These are phyloP conservation scores for Fraxinus albicans DNA, from an alignment of 305 asterid species.

Conservation along the genomic window DNA sequence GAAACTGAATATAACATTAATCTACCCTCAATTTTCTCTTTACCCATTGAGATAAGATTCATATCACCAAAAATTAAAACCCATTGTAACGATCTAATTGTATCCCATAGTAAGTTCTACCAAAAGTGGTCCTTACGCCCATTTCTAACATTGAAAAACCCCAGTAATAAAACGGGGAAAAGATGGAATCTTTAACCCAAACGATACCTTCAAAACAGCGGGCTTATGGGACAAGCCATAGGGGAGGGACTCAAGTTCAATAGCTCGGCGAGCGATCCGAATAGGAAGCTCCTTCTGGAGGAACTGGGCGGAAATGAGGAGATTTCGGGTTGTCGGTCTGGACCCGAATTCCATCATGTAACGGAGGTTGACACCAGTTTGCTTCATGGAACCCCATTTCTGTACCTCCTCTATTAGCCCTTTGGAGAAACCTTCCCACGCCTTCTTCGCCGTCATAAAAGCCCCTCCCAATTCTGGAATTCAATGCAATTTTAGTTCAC, in stretches of 20 bases:
- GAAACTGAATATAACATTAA: not conserved
- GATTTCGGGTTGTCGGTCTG: slow-evolving; percentile 63
- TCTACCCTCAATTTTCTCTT: not conserved
- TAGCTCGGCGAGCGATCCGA: slow-evolving; percentile 81
- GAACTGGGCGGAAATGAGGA: slow-evolving; percentile 81
- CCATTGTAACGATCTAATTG: not conserved
- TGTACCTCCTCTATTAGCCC: slow-evolving; percentile 63
- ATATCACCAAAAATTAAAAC: not conserved
- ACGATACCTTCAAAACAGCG: slow-evolving; percentile 68
- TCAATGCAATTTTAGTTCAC: not conserved
- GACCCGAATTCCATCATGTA: slow-evolving; percentile 97
- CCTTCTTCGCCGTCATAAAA: slow-evolving; percentile 72
- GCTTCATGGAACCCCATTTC: slow-evolving; percentile 79
- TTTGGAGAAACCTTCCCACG: slow-evolving; percentile 52
- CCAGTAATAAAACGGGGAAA: not conserved
- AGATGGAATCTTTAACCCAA: not conserved
- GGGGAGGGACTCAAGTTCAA: slow-evolving; percentile 77
- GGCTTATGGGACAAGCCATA: slow-evolving; percentile 73
- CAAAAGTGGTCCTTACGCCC: not conserved
- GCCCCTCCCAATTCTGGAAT: not conserved
- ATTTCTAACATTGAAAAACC: not conserved
- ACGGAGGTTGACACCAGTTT: slow-evolving; percentile 82
- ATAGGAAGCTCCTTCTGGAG: slow-evolving; percentile 87
- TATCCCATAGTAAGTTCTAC: not conserved
- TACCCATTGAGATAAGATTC: not conserved